A percentile compares a stretch with the other conserved stretches of the same genome.
Evolutionary conservation across 257 asterid species (phyloP).

Genomic region (Pogostemon cablin): DNA sequence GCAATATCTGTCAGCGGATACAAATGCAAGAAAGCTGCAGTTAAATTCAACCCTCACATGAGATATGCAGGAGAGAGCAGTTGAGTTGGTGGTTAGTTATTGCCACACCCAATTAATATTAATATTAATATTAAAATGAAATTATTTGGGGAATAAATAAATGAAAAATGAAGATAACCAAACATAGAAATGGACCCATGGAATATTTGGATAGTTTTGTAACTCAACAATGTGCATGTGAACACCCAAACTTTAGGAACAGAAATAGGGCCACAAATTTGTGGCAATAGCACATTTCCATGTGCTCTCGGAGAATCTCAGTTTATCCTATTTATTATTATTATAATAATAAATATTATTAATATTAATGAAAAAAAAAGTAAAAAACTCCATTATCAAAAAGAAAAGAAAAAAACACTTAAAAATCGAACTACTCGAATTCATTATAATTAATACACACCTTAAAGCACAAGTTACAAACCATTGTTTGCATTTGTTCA

Average conservation of each 20-base stretch:
- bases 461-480: too few relatives aligned
- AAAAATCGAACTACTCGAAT: too few relatives aligned
- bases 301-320: constrained; percentile 18
- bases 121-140: constrained; percentile 4
- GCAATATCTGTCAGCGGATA: constrained; percentile 31
- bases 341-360: neutral
- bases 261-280: constrained; percentile 30
- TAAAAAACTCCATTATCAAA: too few relatives aligned
- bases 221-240: constrained; percentile 30
- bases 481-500: too few relatives aligned
- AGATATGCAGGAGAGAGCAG: constrained; percentile 4
- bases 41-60: constrained; percentile 39
- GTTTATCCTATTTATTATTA: neutral
- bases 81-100: constrained; percentile 21
- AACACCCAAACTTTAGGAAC: constrained; percentile 31
- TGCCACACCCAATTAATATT: constrained; percentile 22
- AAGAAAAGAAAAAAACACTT: too few relatives aligned
- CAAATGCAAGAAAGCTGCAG: constrained; percentile 35
- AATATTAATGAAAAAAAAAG: too few relatives aligned
- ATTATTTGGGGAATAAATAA: neutral
- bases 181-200: constrained; percentile 45
- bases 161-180: constrained; percentile 21
- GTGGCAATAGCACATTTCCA: constrained; percentile 15
- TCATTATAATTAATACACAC: too few relatives aligned
- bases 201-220: constrained; percentile 3